phyloP scores from a whole-genome alignment of 495 filamentous ascomycete species.

The Tuber melanosporum region DNA sequence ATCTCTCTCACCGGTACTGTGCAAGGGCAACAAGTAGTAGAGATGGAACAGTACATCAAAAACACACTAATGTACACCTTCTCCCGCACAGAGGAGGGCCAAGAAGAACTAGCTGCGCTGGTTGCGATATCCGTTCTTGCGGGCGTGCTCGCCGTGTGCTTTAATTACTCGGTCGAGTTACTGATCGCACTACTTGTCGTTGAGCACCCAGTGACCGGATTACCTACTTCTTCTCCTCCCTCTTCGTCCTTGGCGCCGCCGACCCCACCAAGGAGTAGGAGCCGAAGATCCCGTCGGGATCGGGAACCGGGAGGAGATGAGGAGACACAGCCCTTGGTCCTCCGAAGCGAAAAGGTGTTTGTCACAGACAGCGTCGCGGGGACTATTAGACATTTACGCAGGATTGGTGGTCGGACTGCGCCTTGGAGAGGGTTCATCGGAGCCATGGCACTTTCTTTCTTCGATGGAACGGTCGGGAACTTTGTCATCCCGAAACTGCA shows the following conservation, averaged over 20 bases:
- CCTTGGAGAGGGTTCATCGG: constrained; percentile 1
- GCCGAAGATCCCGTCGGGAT: not conserved
- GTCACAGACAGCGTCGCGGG: not conserved
- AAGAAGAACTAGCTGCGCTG: not conserved
- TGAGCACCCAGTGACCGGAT: not conserved
- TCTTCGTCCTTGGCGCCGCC: not conserved
- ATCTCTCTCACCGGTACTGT: not conserved
- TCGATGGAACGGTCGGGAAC: not conserved
- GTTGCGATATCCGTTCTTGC: not conserved
- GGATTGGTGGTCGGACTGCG: not conserved
- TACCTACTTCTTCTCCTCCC: not conserved
- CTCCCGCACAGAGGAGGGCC: not conserved
- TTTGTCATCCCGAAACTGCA: not conserved
- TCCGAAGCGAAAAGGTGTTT: not conserved
- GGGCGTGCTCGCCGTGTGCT: not conserved
- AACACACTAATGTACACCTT: not conserved
- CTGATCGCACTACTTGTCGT: not conserved
- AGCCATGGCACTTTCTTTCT: not conserved
- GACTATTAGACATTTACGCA: not conserved
- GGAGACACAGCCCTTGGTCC: not conserved
- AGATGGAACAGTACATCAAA: not conserved
- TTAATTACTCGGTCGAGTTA: not conserved
- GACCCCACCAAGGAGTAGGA: not conserved
- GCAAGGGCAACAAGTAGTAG: not conserved
- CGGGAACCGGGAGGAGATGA: not conserved